phyloP scores from a whole-genome alignment of 805 yeast species.

The Saccharomycopsis fibuligera region DNA sequence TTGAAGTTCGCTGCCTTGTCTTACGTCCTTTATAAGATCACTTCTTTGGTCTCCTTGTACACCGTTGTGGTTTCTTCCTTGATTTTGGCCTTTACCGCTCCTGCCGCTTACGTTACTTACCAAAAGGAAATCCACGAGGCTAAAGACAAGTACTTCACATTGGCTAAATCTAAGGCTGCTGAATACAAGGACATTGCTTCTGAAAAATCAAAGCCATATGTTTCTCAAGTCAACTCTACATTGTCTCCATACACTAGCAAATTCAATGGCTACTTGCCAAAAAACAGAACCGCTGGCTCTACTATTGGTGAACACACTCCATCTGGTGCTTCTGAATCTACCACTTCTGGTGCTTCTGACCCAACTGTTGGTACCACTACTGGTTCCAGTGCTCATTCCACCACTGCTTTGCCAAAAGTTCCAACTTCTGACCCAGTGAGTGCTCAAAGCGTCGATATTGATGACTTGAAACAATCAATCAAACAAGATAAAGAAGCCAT shows the following conservation, averaged over 20 bases:
- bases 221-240: constrained; percentile 50
- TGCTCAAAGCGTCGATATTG: constrained; percentile 23
- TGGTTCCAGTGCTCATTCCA: constrained; percentile 11
- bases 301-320: constrained; percentile 41
- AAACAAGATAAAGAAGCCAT: constrained; percentile 11
- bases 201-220: constrained; percentile 51
- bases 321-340: constrained; percentile 1
- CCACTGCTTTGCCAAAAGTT: constrained; percentile 17
- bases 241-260: constrained; percentile 62
- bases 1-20: constrained; percentile 62
- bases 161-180: constrained; percentile 39
- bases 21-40: constrained; percentile 63
- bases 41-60: constrained; percentile 71
- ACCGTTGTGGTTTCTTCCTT: constrained; percentile 53
- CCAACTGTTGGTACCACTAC: constrained; percentile 13
- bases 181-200: constrained; percentile 36
- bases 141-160: constrained; percentile 38
- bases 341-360: constrained; percentile 3
- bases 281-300: constrained; percentile 63
- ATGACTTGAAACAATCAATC: constrained; percentile 28
- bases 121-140: constrained; percentile 67
- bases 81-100: constrained; percentile 63
- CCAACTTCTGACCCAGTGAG: constrained; percentile 25
- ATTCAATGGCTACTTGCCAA: constrained; percentile 38
- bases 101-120: constrained; percentile 66